Evolutionary conservation across 2,329 filamentous ascomycete genomes (phyloP), one percentile per base, ranked within the genome.

Genomic region (Diaporthe sp.): DNA sequence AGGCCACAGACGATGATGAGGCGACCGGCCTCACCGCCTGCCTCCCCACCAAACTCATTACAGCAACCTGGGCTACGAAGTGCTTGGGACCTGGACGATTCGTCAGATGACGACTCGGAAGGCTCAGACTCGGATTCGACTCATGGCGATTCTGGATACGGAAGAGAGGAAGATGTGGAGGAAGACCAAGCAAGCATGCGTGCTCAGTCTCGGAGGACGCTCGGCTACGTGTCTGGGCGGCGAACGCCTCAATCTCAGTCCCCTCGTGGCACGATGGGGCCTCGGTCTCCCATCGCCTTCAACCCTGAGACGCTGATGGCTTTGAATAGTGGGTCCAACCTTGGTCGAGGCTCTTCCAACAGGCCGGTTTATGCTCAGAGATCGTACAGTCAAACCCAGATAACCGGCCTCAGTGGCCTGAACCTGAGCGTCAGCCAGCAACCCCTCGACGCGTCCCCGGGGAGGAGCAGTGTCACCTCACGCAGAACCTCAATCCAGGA

Each of bases 1-100:
- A 79, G 81, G 30, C 79, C 80, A 70, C 30, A 72, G 42, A 75
- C 77, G 15, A 69, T 74, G 38, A 70, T 73, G 47, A 79, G 64
- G 64, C 64, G 64, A 4, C 64, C 64, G 33, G 64, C 64, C 64
- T 68, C 64, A 22, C 70, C 45, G 35, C 70, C 70, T 13, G 47
- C 50, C 22, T 72, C 70, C 13, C 70, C 70, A 55, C 70, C 57
- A 8, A 17, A 17, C 12, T 72, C 79, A 38, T 78, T 79, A 17
- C 82, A 83, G 15, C 80, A 83, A 57, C 74, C 79, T 15, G 82
- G 84, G 6, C 79, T 86, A 72, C 85, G 84, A 70, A 90, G 88
- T 77, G 86, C 86, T 1, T 90, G 88, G 82, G 89, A 90, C 57
- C 80, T 86, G 38, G 87, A 89, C 45, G 86, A 87, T 69, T 85